phyloP scores from a whole-genome alignment of 192 early-diverging fungal species.

The Backusella westeae region DNA sequence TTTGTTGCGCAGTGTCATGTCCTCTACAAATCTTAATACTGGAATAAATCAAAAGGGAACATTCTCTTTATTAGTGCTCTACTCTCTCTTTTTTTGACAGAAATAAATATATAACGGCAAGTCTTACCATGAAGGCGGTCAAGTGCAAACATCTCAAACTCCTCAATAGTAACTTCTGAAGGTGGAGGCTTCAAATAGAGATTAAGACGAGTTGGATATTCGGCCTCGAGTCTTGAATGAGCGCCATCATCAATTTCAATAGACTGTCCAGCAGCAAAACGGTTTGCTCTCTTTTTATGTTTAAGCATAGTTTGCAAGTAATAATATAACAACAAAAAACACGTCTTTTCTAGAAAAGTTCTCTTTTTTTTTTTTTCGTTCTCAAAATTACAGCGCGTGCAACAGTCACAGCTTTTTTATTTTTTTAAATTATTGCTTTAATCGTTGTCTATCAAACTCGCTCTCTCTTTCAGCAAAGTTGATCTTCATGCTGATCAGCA shows the following conservation, averaged over 20 bases:
- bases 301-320: conserved; percentile 13
- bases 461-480: conserved; percentile 79
- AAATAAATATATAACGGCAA: not conserved
- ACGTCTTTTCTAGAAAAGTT: not conserved
- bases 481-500: conserved; percentile 66
- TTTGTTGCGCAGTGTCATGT: conserved; percentile 70
- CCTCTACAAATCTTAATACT: conserved; percentile 85
- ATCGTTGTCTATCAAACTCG: conserved; percentile 59
- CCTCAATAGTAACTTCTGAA: conserved; percentile 62
- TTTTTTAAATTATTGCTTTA: conserved; percentile 41
- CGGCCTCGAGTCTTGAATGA: conserved; percentile 7
- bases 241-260: not conserved
- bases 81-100: not conserved
- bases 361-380: not conserved
- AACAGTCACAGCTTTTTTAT: not conserved
- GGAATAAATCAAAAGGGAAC: not conserved
- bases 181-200: conserved; percentile 66
- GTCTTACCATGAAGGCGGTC: conserved; percentile 65
- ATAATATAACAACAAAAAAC: not conserved
- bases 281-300: conserved; percentile 8
- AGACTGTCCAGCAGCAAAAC: conserved; percentile 9
- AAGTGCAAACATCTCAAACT: conserved; percentile 74
- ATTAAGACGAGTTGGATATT: conserved; percentile 56
- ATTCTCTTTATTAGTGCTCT: not conserved
- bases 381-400: not conserved